Conservation (phyloP, 352 stramenopile species). For the Aphanomyces stellatus region DNA sequence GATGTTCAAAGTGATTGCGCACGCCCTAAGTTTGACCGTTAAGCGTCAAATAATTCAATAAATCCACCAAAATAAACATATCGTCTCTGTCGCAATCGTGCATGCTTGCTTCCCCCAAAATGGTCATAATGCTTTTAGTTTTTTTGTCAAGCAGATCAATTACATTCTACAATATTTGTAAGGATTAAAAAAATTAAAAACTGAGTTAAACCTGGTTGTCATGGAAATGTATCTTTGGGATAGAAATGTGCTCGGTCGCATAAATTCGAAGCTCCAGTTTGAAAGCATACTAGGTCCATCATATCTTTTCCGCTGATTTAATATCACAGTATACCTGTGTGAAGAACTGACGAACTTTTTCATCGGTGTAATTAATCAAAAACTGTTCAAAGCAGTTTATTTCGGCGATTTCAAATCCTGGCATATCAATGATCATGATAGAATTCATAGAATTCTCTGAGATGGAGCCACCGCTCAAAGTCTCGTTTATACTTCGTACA, state of each 20-base stretch:
- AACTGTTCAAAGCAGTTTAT: neutral
- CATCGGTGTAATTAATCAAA: neutral
- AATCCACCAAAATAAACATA: neutral
- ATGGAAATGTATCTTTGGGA: neutral
- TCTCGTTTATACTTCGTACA: neutral
- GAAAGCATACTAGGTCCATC: slow-evolving; percentile 4
- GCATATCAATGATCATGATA: neutral
- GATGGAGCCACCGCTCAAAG: neutral
- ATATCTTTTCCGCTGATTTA: neutral
- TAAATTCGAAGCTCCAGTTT: slow-evolving; percentile 15
- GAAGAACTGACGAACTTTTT: slow-evolving; percentile 11
- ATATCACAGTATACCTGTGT: neutral
- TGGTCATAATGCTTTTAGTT: neutral
- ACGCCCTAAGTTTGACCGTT: too few relatives aligned
- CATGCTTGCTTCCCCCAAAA: neutral
- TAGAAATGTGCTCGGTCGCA: neutral
- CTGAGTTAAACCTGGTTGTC: slow-evolving; percentile 2
- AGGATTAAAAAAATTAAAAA: neutral
- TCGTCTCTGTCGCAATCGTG: neutral
- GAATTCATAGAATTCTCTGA: neutral
- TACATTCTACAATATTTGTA: neutral
- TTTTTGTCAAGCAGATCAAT: slow-evolving; percentile 2
- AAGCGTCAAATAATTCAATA: neutral
- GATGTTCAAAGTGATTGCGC: too few relatives aligned
- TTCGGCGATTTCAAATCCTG: neutral